Evolutionary conservation across 2,329 filamentous ascomycete genomes (phyloP).

Genomic region (Cryphonectria carpinicola): DNA sequence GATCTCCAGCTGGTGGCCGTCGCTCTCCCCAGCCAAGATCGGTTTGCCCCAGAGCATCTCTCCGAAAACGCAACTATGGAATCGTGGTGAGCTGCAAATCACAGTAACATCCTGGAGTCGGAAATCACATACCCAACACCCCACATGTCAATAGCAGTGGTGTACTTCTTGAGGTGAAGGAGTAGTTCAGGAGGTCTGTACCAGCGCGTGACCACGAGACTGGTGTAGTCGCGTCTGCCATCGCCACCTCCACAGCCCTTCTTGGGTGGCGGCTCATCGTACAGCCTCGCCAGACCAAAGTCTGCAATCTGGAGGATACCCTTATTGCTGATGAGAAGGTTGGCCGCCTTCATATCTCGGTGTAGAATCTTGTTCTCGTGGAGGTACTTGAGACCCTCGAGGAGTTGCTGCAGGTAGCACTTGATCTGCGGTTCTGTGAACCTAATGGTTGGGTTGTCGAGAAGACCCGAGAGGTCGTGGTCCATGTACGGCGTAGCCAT

Average conservation of each 20-base stretch:
- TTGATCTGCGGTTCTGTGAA: conserved; percentile 94
- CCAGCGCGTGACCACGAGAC: conserved; percentile 96
- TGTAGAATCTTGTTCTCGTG: conserved; percentile 91
- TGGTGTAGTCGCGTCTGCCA: conserved; percentile 88
- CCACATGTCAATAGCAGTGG: conserved; percentile 98
- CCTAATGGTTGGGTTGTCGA: conserved; percentile 89
- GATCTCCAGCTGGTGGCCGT: conserved; percentile 85
- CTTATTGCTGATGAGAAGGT: conserved; percentile 92
- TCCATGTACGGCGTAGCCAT: conserved; percentile 99
- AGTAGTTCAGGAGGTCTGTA: conserved; percentile 94
- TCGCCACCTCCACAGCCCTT: conserved; percentile 81
- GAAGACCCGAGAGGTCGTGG: conserved; percentile 93
- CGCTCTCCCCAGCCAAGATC: conserved; percentile 87
- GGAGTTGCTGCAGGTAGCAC: conserved; percentile 92
- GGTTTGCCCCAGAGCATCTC: conserved; percentile 96
- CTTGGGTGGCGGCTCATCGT: conserved; percentile 80
- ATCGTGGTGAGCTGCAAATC: conserved; percentile 31
- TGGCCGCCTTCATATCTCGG: conserved; percentile 98
- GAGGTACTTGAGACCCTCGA: conserved; percentile 87
- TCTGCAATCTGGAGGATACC: conserved; percentile 96
- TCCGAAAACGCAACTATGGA: conserved; percentile 84
- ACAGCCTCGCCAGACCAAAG: conserved; percentile 92
- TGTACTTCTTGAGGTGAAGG: conserved; percentile 86
- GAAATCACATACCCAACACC: conserved; percentile 76
- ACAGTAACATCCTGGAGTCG: too few species aligned